Conservation (phyloP, 2,329 filamentous ascomycete species). For the Cyanodermella asteris region DNA sequence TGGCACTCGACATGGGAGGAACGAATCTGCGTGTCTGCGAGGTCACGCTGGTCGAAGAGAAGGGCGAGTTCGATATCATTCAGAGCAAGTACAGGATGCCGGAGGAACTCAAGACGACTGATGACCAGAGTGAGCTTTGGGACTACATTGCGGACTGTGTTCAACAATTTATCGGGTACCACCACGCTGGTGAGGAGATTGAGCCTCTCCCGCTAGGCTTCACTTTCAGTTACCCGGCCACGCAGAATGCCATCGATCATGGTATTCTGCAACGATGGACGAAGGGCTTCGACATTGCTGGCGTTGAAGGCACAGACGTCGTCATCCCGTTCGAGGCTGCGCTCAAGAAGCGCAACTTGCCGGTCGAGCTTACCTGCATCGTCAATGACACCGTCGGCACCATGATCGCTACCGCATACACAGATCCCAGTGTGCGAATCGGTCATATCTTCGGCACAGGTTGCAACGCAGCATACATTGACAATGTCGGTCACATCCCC, state of each 20-base stretch:
- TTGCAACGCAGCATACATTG: slow-evolving; percentile 97
- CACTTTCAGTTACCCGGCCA: slow-evolving; percentile 89
- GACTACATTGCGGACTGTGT: slow-evolving; percentile 87
- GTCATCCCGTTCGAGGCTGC: slow-evolving; percentile 72
- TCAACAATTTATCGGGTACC: slow-evolving; percentile 70
- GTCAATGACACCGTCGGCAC: slow-evolving; percentile 98
- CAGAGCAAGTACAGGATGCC: slow-evolving; percentile 95
- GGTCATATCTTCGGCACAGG: slow-evolving; percentile 97
- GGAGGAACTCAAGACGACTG: slow-evolving; percentile 75
- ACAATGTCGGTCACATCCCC: slow-evolving; percentile 70
- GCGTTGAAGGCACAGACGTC: slow-evolving; percentile 76
- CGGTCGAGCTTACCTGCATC: slow-evolving; percentile 77
- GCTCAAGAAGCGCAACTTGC: slow-evolving; percentile 53
- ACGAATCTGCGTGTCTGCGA: slow-evolving; percentile 91
- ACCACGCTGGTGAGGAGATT: slow-evolving; percentile 46
- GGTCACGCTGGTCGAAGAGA: slow-evolving; percentile 67
- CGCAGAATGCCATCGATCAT: slow-evolving; percentile 81
- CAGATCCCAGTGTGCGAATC: slow-evolving; percentile 79
- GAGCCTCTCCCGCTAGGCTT: slow-evolving; percentile 58
- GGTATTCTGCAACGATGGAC: slow-evolving; percentile 89
- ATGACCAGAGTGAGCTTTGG: slow-evolving; percentile 69
- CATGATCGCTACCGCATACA: slow-evolving; percentile 88
- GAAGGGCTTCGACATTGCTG: slow-evolving; percentile 87
- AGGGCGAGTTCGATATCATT: slow-evolving; percentile 81
- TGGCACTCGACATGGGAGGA: slow-evolving; percentile 88